Evolutionary conservation across 129 eudicot species (phyloP).

Genomic region (Calendula officinalis): DNA sequence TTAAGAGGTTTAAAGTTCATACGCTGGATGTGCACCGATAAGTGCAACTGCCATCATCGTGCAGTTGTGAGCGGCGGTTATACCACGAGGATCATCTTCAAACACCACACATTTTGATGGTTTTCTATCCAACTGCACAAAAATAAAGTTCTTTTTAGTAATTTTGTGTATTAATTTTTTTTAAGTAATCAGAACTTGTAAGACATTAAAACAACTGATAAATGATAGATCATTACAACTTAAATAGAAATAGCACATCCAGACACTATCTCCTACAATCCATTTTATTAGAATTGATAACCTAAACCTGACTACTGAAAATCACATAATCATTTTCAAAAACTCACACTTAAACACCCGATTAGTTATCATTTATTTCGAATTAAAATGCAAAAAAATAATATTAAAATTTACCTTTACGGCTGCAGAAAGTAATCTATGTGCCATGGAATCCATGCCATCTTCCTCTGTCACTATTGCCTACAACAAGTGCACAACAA

Average conservation of each 20-base stretch:
- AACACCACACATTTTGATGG: slow-evolving; percentile 96
- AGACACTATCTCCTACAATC: background rate
- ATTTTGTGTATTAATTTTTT: background rate
- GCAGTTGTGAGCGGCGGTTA: slow-evolving; percentile 97
- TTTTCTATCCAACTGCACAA: slow-evolving; percentile 81
- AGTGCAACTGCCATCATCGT: slow-evolving; percentile 96
- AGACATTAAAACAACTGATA: no score
- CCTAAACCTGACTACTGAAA: background rate
- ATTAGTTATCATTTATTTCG: no score
- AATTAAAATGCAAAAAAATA: background rate
- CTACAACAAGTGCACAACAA: slow-evolving; percentile 47
- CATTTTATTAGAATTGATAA: background rate
- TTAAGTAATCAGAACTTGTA: background rate
- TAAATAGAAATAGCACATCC: background rate
- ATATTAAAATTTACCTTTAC: slow-evolving; percentile 53
- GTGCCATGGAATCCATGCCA: slow-evolving; percentile 97
- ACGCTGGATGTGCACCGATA: slow-evolving; percentile 98
- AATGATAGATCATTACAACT: background rate
- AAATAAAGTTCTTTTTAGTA: background rate
- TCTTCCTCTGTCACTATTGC: slow-evolving; percentile 92
- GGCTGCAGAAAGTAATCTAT: slow-evolving; percentile 88
- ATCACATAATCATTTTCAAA: background rate
- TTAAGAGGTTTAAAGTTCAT: slow-evolving; percentile 25
- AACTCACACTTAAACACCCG: background rate
- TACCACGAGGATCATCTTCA: slow-evolving; percentile 94